Percentiles rank a stretch among this genome's conserved stretches.
These are phyloP conservation scores for Chlamydomonas incerta DNA, from an alignment of 139 green algal genomes.

Conservation along the genomic window DNA sequence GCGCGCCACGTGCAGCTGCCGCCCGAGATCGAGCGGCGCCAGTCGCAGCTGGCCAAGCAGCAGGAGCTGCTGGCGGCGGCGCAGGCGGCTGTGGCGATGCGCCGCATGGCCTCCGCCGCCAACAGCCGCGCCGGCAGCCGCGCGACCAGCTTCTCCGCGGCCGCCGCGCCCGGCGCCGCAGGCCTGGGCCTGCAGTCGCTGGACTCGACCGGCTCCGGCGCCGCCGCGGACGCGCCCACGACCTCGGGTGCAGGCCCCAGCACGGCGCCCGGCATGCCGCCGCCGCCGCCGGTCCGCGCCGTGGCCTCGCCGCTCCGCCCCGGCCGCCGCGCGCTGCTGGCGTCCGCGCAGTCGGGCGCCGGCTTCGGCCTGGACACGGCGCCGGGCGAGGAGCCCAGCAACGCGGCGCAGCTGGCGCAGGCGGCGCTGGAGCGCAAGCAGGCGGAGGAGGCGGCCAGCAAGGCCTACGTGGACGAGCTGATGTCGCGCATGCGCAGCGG, in stretches of 20 bases:
- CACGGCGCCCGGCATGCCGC: neutral
- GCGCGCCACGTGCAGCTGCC: constrained; percentile 17
- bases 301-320: neutral
- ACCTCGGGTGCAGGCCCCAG: too few species aligned
- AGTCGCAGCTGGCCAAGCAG: constrained; percentile 28
- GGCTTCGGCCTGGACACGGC: neutral
- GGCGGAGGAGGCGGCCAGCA: constrained; percentile 16
- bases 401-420: constrained; percentile 17
- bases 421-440: constrained; percentile 26
- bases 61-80: constrained; percentile 41
- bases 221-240: neutral
- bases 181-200: neutral
- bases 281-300: neutral
- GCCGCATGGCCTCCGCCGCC: neutral
- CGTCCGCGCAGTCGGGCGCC: neutral
- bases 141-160: neutral
- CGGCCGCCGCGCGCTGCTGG: neutral
- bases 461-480: constrained; percentile 1
- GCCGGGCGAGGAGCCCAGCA: neutral
- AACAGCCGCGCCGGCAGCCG: constrained; percentile 3
- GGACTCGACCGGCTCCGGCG: neutral
- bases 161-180: neutral
- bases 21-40: constrained; percentile 36
- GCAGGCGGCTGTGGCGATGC: constrained; percentile 2
- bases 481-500: constrained; percentile 11